Base-by-base conservation (phyloP, 2,329 filamentous ascomycete species). In the Alternaria metachromatica region DNA sequence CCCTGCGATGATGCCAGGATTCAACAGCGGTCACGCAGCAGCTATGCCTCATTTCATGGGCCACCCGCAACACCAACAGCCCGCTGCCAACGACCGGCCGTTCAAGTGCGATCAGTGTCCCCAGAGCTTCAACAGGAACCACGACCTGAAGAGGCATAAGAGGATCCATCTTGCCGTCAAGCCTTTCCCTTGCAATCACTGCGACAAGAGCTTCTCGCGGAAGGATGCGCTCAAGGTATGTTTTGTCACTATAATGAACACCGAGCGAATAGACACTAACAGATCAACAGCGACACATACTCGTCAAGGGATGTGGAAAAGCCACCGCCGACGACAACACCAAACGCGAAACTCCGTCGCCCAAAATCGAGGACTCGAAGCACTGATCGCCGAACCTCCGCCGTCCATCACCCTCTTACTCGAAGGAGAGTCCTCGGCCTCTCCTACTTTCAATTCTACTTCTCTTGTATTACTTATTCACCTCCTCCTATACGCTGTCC, bases 211-310 rank as follows among this genome's bases (percentile, higher is more conserved):
- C 78, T 99, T 99, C 76, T 97, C 94, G 4, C 87, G 96, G 63
- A 98, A 98, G 79, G 96, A 98, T 80, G 96, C 96, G 10, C 84
- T 99, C 28, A 98, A 98, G 92, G 96, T 98, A 83, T 73, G 88
- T 83, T 25, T 37, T 18, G 37, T 41, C 37, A 26, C 46, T 13
- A 3, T 11, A 41, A 44, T 6, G 0, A 18, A 30, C 5, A 57
- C 6, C 2, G 61, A 12, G 10, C 86, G 82, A 88, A 15, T 33
- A 5, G 26, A 26, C 55, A 26, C 63, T 68, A 56, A 72, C 48
- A 10, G 12, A 5, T 18, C 2, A 4, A 30, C 54, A 90, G 88
- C 84, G 88, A 78, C 88, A 90, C 77, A 88, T 89, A 66, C 84
- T 90, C 13, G 88, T 90, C 70, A 90, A 90, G 78, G 88, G 88